Evolutionary conservation across 2,329 filamentous ascomycete species (phyloP), one percentile per base, ranked within the genome.

Genomic region (Thielaviopsis ethacetica): DNA sequence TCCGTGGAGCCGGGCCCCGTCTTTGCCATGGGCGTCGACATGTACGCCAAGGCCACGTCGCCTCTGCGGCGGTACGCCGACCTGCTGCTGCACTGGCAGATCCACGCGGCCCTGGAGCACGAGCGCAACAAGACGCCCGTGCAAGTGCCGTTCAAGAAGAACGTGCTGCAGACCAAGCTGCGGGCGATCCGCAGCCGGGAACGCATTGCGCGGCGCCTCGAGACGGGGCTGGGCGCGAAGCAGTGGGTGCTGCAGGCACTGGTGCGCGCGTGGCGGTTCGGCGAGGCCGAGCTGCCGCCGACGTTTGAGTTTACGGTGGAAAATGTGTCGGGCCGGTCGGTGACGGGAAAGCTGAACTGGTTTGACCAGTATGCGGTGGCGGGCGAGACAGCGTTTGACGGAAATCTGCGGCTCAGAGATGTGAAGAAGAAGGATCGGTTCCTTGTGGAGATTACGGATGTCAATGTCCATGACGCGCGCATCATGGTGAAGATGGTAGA

Each of bases 31-130:
- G 83, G 82, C 19, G 66, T 78, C 1, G 74, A 80, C 58, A 77
- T 79, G 70, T 84, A 85, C 67, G 71, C 78, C 60, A 84, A 83
- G 63, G 77, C 77, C 47, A 86, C 83, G 7, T 83, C 79, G 55
- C 83, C 83, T 19, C 73, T 86, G n/a, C 80, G 83, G 38, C 77
- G 83, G 51, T 85, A 77, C 68, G 69, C 73, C 5, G 83, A 86
- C 67, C 70, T 86, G 53, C 66, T 86, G 34, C 75, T 79, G 1
- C 82, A 85, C 69, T 85, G 81, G 80, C 82, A 86, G 67, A 79
- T 86, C 62, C 77, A 84, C 65, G 77, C 76, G 2, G 76, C 79
- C 10, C 69, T 86, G 34, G 70, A 71, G 15, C 68, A 74, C 61
- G 75, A 78, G 63, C 71, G 74, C 9, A 62, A 24, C 60, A 65